Evolutionary conservation across 176 grass and related monocot species (phyloP).

Genomic region (Thinopyrum elongatum): DNA sequence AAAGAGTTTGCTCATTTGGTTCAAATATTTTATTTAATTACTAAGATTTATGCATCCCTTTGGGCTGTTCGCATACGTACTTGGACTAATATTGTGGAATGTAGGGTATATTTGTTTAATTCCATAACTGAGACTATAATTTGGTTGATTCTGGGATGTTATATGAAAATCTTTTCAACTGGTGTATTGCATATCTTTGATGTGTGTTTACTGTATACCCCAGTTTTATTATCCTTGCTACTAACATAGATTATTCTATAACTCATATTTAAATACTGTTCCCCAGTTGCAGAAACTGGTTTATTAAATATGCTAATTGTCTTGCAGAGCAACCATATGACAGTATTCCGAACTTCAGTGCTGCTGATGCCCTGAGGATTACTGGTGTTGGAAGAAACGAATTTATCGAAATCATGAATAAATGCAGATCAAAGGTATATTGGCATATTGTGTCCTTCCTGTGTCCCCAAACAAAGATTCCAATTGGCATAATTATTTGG

Average conservation of each 20-base stretch:
- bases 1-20: neutral
- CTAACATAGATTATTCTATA: neutral
- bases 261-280: neutral
- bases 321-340: conserved; percentile 96
- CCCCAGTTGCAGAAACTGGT: neutral
- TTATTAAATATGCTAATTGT: neutral
- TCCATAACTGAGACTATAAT: neutral
- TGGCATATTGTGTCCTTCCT: neutral
- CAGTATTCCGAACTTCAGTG: conserved; percentile 97
- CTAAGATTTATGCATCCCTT: neutral
- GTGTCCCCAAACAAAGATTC: neutral
- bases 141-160: neutral
- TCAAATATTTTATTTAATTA: neutral
- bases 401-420: conserved; percentile 99
- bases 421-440: conserved; percentile 94
- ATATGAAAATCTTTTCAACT: neutral
- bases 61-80: neutral
- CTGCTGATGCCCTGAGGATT: conserved; percentile 85
- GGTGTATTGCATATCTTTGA: neutral
- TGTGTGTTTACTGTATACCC: neutral
- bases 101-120: neutral
- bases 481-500: neutral
- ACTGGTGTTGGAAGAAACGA: conserved; percentile 91
- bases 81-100: neutral
- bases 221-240: neutral